These are phyloP conservation scores for Monosporascus sp. DNA, from an alignment of 2,329 filamentous ascomycete genomes.

Conservation along the genomic window DNA sequence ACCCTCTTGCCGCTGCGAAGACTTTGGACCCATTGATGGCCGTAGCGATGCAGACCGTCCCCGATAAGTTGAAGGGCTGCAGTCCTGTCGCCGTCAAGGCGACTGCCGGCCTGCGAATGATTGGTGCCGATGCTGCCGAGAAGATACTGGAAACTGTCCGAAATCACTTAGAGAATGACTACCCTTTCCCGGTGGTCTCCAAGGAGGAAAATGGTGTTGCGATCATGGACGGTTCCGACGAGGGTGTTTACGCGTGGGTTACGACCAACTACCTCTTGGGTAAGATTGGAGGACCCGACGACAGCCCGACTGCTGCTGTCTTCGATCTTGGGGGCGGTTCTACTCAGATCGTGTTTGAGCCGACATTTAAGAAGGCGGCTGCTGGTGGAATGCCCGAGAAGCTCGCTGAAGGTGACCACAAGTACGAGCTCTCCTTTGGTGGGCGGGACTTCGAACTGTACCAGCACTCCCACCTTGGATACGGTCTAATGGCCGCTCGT, in stretches of 20 bases:
- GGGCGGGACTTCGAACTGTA: slow-evolving; percentile 89
- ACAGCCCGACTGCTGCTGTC: slow-evolving; percentile 85
- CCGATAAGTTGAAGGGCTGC: slow-evolving; percentile 85
- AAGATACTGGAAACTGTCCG: slow-evolving; percentile 85
- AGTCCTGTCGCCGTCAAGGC: slow-evolving; percentile 96
- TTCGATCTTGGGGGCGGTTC: slow-evolving; percentile 96
- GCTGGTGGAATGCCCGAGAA: slow-evolving; percentile 79
- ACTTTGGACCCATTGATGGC: slow-evolving; percentile 86
- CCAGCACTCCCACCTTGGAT: slow-evolving; percentile 96
- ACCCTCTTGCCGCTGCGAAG: slow-evolving; percentile 82
- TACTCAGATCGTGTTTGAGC: slow-evolving; percentile 98
- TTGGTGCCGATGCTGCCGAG: slow-evolving; percentile 75
- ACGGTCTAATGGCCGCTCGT: slow-evolving; percentile 92
- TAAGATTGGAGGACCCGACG: slow-evolving; percentile 91
- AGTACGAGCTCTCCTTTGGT: slow-evolving; percentile 86
- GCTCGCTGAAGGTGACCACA: slow-evolving; percentile 87
- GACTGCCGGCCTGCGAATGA: slow-evolving; percentile 84
- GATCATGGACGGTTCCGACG: slow-evolving; percentile 96
- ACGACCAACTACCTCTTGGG: slow-evolving; percentile 97
- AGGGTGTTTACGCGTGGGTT: slow-evolving; percentile 98
- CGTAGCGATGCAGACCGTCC: slow-evolving; percentile 77
- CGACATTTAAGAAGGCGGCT: slow-evolving; percentile 72
- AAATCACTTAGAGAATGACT: slow-evolving; percentile 75
- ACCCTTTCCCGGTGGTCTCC: slow-evolving; percentile 91
- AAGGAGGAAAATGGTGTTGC: slow-evolving; percentile 81